Evolutionary conservation across 2,329 filamentous ascomycete species (phyloP), one percentile per base, ranked within the genome.

Genomic region (Lecanoromycetidae sp.): DNA sequence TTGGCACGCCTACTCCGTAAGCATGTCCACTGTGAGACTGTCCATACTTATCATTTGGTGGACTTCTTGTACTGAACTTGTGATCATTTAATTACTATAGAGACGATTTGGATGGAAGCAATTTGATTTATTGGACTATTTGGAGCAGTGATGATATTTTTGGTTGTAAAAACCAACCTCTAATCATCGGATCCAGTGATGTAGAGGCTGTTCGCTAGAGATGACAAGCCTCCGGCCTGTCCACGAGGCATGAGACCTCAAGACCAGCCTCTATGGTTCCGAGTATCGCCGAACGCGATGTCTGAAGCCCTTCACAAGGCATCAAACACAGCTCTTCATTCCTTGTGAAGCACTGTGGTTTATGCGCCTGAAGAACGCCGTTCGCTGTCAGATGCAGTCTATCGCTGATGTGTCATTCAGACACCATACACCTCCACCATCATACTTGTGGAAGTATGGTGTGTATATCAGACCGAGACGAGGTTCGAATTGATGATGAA

Each of bases 311-410:
- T 23, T 33, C 17, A 23, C 19, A 42, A 34, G 26, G 32, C 37
- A 41, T 26, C 15, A 23, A 42, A 19, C 39, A 23, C 39, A 42
- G 29, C 30, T 29, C 23, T 32, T 19, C 41, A 44, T 23, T 22
- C 46, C 27, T 9, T 39, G 46, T 44, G 34, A n/a, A 34, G 35
- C 29, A 44, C 25, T 33, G 36, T 25, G 33, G 37, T 30, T n/a
- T 43, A 42, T 46, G 48, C 49, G 33, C 46, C 45, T 46, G 36
- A 48, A 23, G 32, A 49, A 51, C 49, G 49, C 46, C 46, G 32
- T 30, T 17, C 22, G 46, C 41, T 42, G 30, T 36, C 46, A 46
- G 37, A 51, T 49, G 45, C 40, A 37, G 36, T 51, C 40, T 47
- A 48, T 48, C 49, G 29, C 44, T 48, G 32, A 42, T 36, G 26